Evolutionary conservation across 2,329 filamentous ascomycete species (phyloP), one percentile per base, ranked within the genome.

Genomic region (Balansia obtecta): DNA sequence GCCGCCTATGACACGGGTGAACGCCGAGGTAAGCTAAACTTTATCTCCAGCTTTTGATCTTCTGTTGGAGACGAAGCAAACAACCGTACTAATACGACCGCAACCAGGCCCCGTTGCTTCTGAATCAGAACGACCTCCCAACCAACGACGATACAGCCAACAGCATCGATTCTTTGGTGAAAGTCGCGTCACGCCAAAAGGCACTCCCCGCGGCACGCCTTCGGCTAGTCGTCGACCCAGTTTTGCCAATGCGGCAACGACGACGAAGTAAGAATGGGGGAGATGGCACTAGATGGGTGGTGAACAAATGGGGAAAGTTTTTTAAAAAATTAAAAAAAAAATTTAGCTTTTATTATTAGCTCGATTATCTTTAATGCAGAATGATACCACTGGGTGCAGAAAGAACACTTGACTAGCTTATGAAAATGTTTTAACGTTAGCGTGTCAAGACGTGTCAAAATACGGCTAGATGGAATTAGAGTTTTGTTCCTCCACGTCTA

Each of bases 111-210:
- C 32, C 9, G 6, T 42, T 60, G 66, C 56, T 16, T 62, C 65
- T 1, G 45, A 54, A 34, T 57, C 55, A 4, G 55, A 55, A 13
- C 52, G 60, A 3, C 56, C 58, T 0, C 54, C 45, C 2, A 52
- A 55, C 2, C 54, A 55, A 1, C 62, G 66, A 1, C 56, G 60
- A 7, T 70, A 63, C 57, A 69, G 67, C 50, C 67, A 70, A 48
- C 63, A 68, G 39, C 53, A 67, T 41, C 66, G 68, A 12, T 70
- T 70, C 60, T 69, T 70, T 45, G 68, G 68, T 1, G 67, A 70
- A 57, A 68, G 56, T 39, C 65, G 68, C 22, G 67, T 70, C 1
- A 70, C 68, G 1, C 68, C 68, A 5, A 58, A 63, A 15, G 58
- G 56, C 4, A 70, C 68, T 2, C 67, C 67, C 0, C 55, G 66